Base-by-base conservation (phyloP, 2,329 filamentous ascomycete species). In the Fusarium sp. region DNA sequence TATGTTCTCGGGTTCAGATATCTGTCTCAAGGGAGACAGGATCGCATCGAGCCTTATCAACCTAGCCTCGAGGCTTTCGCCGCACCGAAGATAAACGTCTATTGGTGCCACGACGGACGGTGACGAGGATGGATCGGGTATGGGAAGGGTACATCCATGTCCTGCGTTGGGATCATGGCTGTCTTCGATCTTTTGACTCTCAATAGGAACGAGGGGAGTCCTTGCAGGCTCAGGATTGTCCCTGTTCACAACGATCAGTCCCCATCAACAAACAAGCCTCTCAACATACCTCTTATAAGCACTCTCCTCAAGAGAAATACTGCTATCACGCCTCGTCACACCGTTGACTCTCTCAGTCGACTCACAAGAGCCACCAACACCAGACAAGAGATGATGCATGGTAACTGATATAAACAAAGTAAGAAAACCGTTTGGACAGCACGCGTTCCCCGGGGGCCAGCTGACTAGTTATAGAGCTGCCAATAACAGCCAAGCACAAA, bases 291-390 rank as follows among this genome's bases (percentile, higher is more conserved):
- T 28, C 28, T 63, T 47, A 18, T 33, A 60, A 24, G 51, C 35
- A 14, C 36, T 35, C 11, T 65, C 70, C n/a, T 77, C 74, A 9
- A 77, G 75, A 45, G 67, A 74, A 45, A 77, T 74, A 61, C 75
- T 77, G 16, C 71, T 75, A 31, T 63, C 65, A 9, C 73, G 60
- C 20, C 63, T 70, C 12, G 53, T n/a, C n/a, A 51, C 33, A 13
- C 57, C 58, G 14, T 18, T 28, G 18, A 47, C 38, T 18, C 28
- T 60, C 10, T 64, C 42, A 39, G 61, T 64, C 2, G 68, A 70
- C 18, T 71, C 28, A 45, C 70, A 75, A 14, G 64, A 66, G n/a
- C 70, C 67, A n/a, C 61, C 68, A 28, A 77, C 66, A 14, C 75
- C 75, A 41, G 44, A 68, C 10, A 76, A 56, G 10, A 56, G 36